phyloP scores from a whole-genome alignment of 768 basidiomycete species.

The Suillus subaureus region DNA sequence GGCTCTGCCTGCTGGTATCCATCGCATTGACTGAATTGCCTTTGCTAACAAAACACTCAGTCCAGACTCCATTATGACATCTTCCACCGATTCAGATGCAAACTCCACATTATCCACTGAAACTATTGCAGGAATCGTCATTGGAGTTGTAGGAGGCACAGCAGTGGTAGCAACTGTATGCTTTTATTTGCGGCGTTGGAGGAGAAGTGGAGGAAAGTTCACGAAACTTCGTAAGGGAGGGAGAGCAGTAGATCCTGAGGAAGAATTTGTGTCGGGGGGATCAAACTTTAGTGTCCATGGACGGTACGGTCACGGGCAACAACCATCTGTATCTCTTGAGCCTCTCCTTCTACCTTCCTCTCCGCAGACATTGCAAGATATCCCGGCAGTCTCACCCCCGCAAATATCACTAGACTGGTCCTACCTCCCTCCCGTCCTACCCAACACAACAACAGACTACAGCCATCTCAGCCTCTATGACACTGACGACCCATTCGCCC shows the following conservation, averaged over 20 bases:
- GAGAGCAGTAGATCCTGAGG: neutral
- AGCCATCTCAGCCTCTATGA: neutral
- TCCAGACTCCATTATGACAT: neutral
- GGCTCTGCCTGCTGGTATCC: neutral
- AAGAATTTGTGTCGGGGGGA: neutral
- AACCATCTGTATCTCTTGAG: conserved; percentile 23
- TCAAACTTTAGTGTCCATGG: neutral
- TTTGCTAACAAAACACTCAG: neutral
- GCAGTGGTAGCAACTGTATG: conserved; percentile 16
- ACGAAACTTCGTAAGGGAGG: conserved; percentile 16
- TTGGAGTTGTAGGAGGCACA: conserved; percentile 21
- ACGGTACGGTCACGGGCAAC: conserved; percentile 13
- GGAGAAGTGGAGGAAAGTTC: conserved; percentile 17
- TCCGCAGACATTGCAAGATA: neutral
- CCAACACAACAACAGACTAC: neutral
- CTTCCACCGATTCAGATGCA: neutral
- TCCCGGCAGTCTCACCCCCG: conserved; percentile 8
- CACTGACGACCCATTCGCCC: neutral
- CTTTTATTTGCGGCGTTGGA: conserved; percentile 16
- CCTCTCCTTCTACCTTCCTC: conserved; percentile 23
- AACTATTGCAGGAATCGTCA: conserved; percentile 22
- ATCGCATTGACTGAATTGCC: too few relatives aligned
- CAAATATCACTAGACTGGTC: neutral
- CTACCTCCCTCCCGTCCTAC: neutral
- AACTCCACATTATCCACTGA: conserved; percentile 13